Evolutionary conservation across 2,329 filamentous ascomycete genomes (phyloP), one percentile per base, ranked within the genome.

Genomic region (Boeremia lycopersici): DNA sequence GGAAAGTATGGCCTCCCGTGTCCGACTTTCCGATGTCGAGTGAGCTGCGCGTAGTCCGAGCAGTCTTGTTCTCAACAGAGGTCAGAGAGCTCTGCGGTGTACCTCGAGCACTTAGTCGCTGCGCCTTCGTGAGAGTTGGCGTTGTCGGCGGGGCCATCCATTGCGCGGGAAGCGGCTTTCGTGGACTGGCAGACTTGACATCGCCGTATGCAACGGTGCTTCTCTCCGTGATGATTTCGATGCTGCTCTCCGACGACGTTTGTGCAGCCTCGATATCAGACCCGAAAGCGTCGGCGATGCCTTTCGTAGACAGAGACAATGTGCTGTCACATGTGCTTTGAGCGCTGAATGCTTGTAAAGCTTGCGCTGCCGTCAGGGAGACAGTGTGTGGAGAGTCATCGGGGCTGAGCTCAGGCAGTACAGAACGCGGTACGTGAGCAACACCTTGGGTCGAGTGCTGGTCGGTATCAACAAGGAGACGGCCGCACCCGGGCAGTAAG

Each of bases 151-250:
- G 52, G 23, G 55, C 42, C 11, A 60, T 48, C 69, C 69, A 71
- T 12, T 69, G 64, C 2, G 62, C 29, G 26, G 71, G 69, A 15
- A 72, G 60, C 1, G 70, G 48, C 50, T 71, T 72, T 23, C 69
- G 68, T 1, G 65, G 59, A 28, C 64, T 71, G 1, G 48, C 35
- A 6, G 47, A 41, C 3, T 38, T 46, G 6, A 52, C 43, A 3
- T 34, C 43, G 11, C 12, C 33, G 10, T 54, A 33, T 0, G 19
- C 11, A 4, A 45, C 13, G n/a, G 29, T 42, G 7, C 39, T 25
- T 25, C 35, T 29, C 10, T 61, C 49, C 2, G 25, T 29, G 3
- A 55, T 38, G 15, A 51, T 44, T 2, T 42, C 51, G 10, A 41
- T 8, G 15, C 47, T 45, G 9, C 45, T 34, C 10, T 54, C 47